Percentiles rank a stretch among this genome's conserved stretches.
Evolutionary conservation across 768 basidiomycete genomes (phyloP).

Genomic region (Boletus rubropictus): DNA sequence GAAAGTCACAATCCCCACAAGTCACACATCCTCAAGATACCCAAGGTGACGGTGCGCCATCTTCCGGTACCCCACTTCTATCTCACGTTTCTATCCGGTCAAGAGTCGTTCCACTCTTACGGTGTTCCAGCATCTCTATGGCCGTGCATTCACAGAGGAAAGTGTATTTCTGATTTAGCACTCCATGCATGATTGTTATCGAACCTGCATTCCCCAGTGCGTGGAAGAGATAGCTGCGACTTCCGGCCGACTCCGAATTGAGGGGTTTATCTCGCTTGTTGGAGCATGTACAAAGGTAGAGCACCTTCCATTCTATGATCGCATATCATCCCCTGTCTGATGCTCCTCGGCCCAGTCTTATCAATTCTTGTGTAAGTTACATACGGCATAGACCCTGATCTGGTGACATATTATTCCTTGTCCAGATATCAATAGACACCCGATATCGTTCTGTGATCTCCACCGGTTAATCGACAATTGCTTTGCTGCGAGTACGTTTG

Average conservation of each 20-base stretch:
- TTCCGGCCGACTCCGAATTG: slow-evolving; percentile 48
- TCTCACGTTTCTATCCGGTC: slow-evolving; percentile 19
- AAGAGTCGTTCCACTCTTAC: slow-evolving; percentile 62
- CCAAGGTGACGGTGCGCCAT: slow-evolving; percentile 46
- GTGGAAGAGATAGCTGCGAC: slow-evolving; percentile 55
- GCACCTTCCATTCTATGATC: slow-evolving; percentile 14
- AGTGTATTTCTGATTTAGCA: slow-evolving; percentile 19
- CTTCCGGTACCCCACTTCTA: slow-evolving; percentile 11
- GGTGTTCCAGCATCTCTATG: slow-evolving; percentile 70
- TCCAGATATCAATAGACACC: slow-evolving; percentile 76
- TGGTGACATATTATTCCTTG: background rate
- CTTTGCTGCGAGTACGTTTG: slow-evolving; percentile 67
- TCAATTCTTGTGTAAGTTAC: slow-evolving; percentile 76
- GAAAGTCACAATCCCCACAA: slow-evolving; percentile 32
- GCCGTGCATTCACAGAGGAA: slow-evolving; percentile 66
- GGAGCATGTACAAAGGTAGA: slow-evolving; percentile 69
- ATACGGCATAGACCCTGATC: background rate
- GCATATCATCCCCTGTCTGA: slow-evolving; percentile 17
- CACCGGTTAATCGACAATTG: slow-evolving; percentile 60
- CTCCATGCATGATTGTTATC: slow-evolving; percentile 6
- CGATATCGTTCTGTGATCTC: slow-evolving; percentile 58
- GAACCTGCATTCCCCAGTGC: slow-evolving; percentile 41
- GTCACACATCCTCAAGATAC: slow-evolving; percentile 51
- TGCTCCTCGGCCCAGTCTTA: slow-evolving; percentile 47
- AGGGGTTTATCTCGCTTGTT: slow-evolving; percentile 82